Percentiles rank a stretch among this genome's conserved stretches.
These are phyloP conservation scores for Apophysomyces elegans DNA, from an alignment of 371 early-diverging fungal species.

Conservation along the genomic window DNA sequence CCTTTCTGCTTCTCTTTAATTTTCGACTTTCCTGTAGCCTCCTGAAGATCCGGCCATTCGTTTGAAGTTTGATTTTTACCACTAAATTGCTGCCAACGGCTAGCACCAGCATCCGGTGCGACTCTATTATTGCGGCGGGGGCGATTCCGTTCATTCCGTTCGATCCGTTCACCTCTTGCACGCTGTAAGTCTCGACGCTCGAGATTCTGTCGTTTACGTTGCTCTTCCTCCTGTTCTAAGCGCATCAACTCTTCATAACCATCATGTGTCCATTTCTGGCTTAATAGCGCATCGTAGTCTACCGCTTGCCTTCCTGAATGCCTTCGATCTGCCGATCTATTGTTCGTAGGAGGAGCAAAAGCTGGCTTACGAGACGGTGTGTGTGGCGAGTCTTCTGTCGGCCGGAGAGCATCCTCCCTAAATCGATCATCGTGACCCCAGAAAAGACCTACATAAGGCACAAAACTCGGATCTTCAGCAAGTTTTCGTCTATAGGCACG, in stretches of 20 bases:
- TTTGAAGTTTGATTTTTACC: background rate
- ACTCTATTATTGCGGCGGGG: background rate
- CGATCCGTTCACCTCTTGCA: background rate
- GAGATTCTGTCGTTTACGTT: conserved; percentile 17
- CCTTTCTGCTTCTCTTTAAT: background rate
- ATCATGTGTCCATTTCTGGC: conserved; percentile 47
- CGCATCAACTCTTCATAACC: conserved; percentile 45
- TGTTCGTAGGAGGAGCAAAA: conserved; percentile 3
- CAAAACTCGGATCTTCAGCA: conserved; percentile 65
- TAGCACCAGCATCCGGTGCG: conserved; percentile 9
- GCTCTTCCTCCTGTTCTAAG: conserved; percentile 40
- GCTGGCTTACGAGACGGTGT: background rate
- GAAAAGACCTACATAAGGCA: conserved; percentile 60
- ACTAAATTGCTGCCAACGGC: conserved; percentile 6
- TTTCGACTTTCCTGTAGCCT: background rate
- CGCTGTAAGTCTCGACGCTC: conserved; percentile 10
- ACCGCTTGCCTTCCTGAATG: background rate
- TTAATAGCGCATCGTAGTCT: conserved; percentile 6
- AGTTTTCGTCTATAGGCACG: conserved; percentile 59
- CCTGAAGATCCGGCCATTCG: background rate
- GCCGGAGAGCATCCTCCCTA: conserved; percentile 44
- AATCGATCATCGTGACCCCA: conserved; percentile 67
- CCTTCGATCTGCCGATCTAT: conserved; percentile 7
- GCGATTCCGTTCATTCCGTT: background rate
- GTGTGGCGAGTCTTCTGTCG: conserved; percentile 9